Conservation (phyloP, 176 grass and related monocot genomes). For the Typha latifolia region DNA sequence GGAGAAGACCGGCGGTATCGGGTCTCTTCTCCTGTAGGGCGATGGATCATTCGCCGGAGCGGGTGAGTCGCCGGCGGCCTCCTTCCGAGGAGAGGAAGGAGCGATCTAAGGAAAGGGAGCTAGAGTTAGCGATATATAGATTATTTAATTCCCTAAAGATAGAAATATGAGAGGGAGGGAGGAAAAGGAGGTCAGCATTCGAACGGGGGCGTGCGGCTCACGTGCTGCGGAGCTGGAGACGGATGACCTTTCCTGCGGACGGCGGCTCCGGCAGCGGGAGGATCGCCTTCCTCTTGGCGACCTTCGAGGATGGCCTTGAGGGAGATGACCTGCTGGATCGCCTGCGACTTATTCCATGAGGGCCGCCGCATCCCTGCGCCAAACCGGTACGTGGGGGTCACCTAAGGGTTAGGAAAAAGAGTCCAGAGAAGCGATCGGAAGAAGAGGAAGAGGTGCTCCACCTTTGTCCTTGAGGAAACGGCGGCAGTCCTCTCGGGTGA, state of each 20-base stretch:
- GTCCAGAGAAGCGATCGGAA: background rate
- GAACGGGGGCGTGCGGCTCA: background rate
- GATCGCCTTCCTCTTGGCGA: constrained; percentile 15
- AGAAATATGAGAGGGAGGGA: background rate
- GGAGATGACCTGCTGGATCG: constrained; percentile 46
- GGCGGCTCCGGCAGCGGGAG: constrained; percentile 12
- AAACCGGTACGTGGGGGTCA: background rate
- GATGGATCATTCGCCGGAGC: constrained; percentile 7
- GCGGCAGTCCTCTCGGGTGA: constrained; percentile 42
- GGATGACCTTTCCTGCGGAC: constrained; percentile 8
- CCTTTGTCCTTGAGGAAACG: constrained; percentile 50
- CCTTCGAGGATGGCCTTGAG: constrained; percentile 41
- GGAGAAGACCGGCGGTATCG: background rate
- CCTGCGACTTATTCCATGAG: constrained; percentile 53
- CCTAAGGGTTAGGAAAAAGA: background rate
- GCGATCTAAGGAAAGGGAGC: background rate
- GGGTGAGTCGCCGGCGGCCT: constrained; percentile 4
- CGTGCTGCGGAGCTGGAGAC: constrained; percentile 13
- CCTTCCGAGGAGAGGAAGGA: constrained; percentile 2
- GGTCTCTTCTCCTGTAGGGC: constrained; percentile 38
- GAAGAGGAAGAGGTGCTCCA: background rate
- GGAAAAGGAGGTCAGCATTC: background rate
- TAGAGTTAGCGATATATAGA: background rate
- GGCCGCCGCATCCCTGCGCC: constrained; percentile 41
- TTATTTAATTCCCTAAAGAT: background rate